These are phyloP conservation scores for Xylona heveae DNA, from an alignment of 495 filamentous ascomycete species.

Conservation along the genomic window DNA sequence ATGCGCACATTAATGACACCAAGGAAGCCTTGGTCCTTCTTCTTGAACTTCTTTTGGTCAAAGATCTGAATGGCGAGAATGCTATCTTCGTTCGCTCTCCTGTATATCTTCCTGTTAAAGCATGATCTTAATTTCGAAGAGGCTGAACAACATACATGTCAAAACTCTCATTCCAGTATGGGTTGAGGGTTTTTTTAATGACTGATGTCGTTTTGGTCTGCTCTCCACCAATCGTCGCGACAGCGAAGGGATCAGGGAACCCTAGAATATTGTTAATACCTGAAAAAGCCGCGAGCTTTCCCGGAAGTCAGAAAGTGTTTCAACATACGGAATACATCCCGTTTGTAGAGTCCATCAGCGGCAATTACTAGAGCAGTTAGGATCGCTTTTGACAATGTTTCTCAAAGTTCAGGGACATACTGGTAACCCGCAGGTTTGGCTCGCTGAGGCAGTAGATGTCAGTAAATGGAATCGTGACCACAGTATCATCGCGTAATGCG, in stretches of 20 bases:
- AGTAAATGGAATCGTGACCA: no score
- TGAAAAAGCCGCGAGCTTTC: slow-evolving; percentile 1
- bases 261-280: slow-evolving; percentile 31
- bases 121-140: no score
- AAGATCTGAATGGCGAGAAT: slow-evolving; percentile 97
- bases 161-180: slow-evolving; percentile 98
- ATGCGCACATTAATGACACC: slow-evolving; percentile 94
- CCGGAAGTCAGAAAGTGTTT: slow-evolving; percentile 8
- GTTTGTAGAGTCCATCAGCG: slow-evolving; percentile 93
- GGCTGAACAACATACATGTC: slow-evolving; percentile 92
- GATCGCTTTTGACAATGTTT: slow-evolving; percentile 8
- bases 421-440: slow-evolving; percentile 42
- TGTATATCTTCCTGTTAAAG: no score
- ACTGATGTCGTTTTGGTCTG: slow-evolving; percentile 91
- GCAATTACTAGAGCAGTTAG: slow-evolving; percentile 59
- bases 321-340: slow-evolving; percentile 88
- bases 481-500: no score
- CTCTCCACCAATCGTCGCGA: slow-evolving; percentile 88
- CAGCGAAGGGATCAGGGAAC: slow-evolving; percentile 93
- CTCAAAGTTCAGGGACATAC: slow-evolving; percentile 19
- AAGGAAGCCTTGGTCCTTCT: slow-evolving; percentile 98
- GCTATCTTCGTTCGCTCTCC: slow-evolving; percentile 75
- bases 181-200: slow-evolving; percentile 91
- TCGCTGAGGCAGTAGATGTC: no score
- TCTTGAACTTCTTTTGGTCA: slow-evolving; percentile 99